Evolutionary conservation across 106 monocot genomes (phyloP).

Genomic region (Dendrobium catenatum): DNA sequence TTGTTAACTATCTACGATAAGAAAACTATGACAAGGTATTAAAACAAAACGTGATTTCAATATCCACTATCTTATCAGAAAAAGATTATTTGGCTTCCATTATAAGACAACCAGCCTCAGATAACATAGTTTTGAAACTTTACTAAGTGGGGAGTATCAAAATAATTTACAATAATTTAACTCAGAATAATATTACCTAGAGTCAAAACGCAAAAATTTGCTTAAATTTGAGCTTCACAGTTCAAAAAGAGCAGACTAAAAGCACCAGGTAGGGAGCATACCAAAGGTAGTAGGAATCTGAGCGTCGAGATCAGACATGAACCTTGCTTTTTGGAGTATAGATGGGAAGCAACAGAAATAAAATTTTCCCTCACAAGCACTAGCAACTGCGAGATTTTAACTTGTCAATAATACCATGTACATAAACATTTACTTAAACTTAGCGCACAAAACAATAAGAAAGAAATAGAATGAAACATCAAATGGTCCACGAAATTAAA

Average conservation of each 20-base stretch:
- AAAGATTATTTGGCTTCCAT: no score
- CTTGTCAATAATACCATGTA: neutral
- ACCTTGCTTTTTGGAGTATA: slow-evolving; percentile 8
- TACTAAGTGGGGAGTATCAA: no score
- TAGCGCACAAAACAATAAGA: neutral
- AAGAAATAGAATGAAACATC: neutral
- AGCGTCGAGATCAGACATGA: slow-evolving; percentile 32
- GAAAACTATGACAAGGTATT: no score
- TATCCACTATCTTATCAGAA: no score
- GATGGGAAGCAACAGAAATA: neutral
- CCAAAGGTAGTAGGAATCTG: slow-evolving; percentile 35
- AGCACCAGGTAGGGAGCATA: slow-evolving; percentile 4
- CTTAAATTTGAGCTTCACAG: neutral
- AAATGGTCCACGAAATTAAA: neutral
- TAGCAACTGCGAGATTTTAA: neutral
- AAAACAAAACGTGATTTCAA: no score
- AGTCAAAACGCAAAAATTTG: no score
- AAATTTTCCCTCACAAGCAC: neutral
- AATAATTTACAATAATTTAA: neutral
- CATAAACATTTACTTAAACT: neutral
- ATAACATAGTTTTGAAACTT: no score
- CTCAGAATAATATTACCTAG: neutral
- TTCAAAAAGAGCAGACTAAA: neutral
- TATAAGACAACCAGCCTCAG: no score
- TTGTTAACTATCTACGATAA: no score